These are phyloP conservation scores for Cardamine occulta DNA, from an alignment of 345 rosid species.

Conservation along the genomic window DNA sequence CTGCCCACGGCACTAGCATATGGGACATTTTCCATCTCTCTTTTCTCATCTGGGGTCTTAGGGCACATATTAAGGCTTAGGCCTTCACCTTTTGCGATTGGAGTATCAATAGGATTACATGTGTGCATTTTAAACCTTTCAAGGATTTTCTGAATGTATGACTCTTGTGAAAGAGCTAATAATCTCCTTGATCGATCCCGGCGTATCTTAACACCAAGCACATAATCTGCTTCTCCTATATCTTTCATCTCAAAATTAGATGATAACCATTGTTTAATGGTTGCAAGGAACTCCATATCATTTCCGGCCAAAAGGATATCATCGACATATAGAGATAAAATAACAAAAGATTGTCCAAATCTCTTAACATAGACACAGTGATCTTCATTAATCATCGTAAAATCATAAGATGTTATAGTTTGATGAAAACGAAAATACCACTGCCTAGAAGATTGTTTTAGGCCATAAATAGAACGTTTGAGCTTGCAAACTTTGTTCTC, in stretches of 20 bases:
- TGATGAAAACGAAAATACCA: neutral
- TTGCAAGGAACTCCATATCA: neutral
- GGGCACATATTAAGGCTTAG: neutral
- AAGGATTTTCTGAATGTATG: neutral
- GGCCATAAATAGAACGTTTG: no score
- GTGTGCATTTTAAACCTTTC: neutral
- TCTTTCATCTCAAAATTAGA: neutral
- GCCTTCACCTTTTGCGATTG: neutral
- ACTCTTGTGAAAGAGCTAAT: neutral
- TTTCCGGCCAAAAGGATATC: neutral
- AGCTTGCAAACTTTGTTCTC: no score
- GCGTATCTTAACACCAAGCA: neutral
- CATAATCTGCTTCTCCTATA: neutral
- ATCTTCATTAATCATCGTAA: neutral
- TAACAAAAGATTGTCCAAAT: neutral
- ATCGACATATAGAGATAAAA: no score
- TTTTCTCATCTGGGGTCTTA: neutral
- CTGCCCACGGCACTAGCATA: neutral
- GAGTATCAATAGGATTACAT: neutral
- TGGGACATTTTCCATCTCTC: neutral
- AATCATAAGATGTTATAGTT: neutral
- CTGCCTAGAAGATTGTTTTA: neutral
- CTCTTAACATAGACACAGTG: constrained; percentile 12
- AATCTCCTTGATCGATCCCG: neutral
- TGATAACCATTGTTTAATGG: neutral